phyloP scores from a whole-genome alignment of 2,329 filamentous ascomycete genomes.

The Aspergillus piperis region DNA sequence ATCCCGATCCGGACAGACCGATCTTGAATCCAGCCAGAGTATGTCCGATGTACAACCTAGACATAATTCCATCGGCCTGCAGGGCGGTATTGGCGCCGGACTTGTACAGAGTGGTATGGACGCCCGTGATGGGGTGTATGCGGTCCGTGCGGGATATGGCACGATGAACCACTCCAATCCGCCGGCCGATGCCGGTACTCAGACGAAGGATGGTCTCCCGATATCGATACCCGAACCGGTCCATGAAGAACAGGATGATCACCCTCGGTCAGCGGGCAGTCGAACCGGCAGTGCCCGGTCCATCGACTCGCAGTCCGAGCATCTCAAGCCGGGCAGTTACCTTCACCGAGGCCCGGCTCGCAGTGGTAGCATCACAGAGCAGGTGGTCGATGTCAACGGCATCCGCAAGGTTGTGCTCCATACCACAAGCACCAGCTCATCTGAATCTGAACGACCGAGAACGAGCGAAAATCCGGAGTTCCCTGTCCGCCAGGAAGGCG shows the following conservation, averaged over 20 bases:
- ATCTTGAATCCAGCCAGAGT: slow-evolving; percentile 42
- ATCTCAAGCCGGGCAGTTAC: slow-evolving; percentile 30
- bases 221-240: slow-evolving; percentile 37
- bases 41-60: slow-evolving; percentile 40
- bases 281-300: slow-evolving; percentile 27
- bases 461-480: slow-evolving; percentile 9
- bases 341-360: slow-evolving; percentile 56
- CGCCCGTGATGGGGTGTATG: slow-evolving; percentile 67
- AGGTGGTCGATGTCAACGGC: slow-evolving; percentile 71
- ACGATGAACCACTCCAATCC: slow-evolving; percentile 38
- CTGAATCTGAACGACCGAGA: slow-evolving; percentile 32
- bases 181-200: slow-evolving; percentile 23
- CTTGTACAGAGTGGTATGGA: slow-evolving; percentile 56
- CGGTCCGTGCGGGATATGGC: slow-evolving; percentile 59
- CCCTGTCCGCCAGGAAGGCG: slow-evolving; percentile 16
- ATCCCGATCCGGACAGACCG: slow-evolving; percentile 38
- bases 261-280: slow-evolving; percentile 24
- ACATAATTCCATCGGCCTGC: slow-evolving; percentile 39
- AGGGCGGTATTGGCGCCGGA: slow-evolving; percentile 57
- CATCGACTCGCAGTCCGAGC: slow-evolving; percentile 22
- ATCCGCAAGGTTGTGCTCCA: slow-evolving; percentile 76
- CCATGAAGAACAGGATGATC: slow-evolving; percentile 33
- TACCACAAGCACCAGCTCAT: slow-evolving; percentile 61
- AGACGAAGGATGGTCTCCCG: slow-evolving; percentile 28
- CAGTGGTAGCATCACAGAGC: slow-evolving; percentile 78